Evolutionary conservation across 768 basidiomycete genomes (phyloP), one percentile per base, ranked within the genome.

Genomic region (Hirschioporus abietinus): DNA sequence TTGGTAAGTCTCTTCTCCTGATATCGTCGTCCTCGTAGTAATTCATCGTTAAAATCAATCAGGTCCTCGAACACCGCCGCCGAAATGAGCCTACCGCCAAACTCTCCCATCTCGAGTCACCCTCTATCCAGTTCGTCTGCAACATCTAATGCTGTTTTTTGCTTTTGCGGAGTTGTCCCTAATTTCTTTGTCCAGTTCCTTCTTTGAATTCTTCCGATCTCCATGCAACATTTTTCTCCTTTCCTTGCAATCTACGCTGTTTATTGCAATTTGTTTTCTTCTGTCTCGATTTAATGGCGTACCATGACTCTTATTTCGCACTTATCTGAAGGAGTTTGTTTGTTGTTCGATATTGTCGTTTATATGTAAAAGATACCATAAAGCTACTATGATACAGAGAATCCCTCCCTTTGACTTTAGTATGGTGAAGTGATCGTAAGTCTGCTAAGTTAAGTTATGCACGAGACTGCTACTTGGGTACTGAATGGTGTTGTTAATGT

Each of bases 1-100:
- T 92, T 71, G 90, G 90, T 89, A 67, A 68, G 79, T 20, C 42
- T 20, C 12, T 52, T 74, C 63, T 35, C 59, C 65, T 27, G 58
- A 52, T 34, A 12, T 35, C 18, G 35, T 59, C 59, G 0, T 23
- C 27, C 20, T 24, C 63, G 35, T 25, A 1, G 23, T 63, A 17
- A 42, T 27, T 15, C 17, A 15, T 59, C 30, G 17, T 34, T 66
- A 20, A 60, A n/a, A 7, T 7, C 6, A 36, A 42, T n/a, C 66
- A 83, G 82, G 82, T 34, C 82, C 82, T 0, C 75, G 82, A 1
- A 82, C 81, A 0, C 81, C 81, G 8, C 82, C 82, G 17, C 81
- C 81, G 58, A 81, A 82, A 71, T 83, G 72, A 72, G 62, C n/a
- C 15, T 52, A 12, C 35, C 12, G 20, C 42, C 5, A 52, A 8